Evolutionary conservation across 2,329 filamentous ascomycete genomes (phyloP), one percentile per base, ranked within the genome.

Genomic region (Ambrosiella beaveri): DNA sequence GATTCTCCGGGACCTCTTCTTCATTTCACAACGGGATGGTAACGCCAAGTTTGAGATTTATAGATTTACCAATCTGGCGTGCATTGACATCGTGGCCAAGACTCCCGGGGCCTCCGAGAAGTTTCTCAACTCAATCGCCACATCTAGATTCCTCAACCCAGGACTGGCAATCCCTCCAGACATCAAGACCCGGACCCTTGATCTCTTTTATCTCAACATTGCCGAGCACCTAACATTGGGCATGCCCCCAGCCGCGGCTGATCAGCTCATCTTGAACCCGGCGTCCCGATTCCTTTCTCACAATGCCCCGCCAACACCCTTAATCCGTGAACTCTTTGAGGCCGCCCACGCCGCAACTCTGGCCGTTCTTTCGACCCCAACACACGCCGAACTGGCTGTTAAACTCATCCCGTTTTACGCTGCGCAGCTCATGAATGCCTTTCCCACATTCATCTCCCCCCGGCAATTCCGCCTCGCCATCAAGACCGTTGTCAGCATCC

Each of bases 401-500:
- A 77, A 79, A 62, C 79, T 93, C 57, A 76, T 90, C 1, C 87
- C 88, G 0, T 87, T 87, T 65, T 95, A 96, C 69, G 82, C 94
- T 62, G 84, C 90, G 64, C 82, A 84, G 12, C 75, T 95, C 0
- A 86, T 95, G 65, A 75, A 78, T 17, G 83, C 88, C 0, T 95
- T 95, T 68, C 89, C 90, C 0, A 68, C 74, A 1, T 85, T 84
- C 60, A 80, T 95, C 17, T 90, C 87, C 0, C 77, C 86, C 0
- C 81, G 89, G 13, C 90, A 96, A 67, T 95, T 96, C 73, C 80
- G 89, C 37, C 75, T 95, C 8, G 90, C 89, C 9, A 90, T 95
- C 74, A 87, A 85, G 67, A 91, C 88, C 1, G 74, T 95, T 51
- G 80, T 95, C 68, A 84, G 85, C 64, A 84, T 94, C 60, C 82